Percentiles rank a stretch among this genome's conserved stretches.
Evolutionary conservation across 148 eudicot species (phyloP).

Genomic region (Pouteria glomerata): DNA sequence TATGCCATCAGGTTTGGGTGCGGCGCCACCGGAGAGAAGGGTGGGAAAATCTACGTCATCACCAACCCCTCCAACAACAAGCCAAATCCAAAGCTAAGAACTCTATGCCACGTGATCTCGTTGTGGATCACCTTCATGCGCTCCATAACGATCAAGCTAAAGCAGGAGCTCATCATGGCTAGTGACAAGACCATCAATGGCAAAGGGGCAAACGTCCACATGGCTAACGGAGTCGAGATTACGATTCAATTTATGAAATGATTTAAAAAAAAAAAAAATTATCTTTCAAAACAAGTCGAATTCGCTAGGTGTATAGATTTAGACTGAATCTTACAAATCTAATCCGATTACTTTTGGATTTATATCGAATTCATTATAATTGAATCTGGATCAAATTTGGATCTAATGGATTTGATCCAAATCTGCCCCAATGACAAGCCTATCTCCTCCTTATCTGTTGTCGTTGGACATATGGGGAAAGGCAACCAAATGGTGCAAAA

Average conservation of each 20-base stretch:
- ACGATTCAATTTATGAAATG: slow-evolving; percentile 45
- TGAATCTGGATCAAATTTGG: too few relatives aligned
- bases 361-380: too few relatives aligned
- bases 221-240: slow-evolving; percentile 46
- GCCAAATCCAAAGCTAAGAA: slow-evolving; percentile 47
- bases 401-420: too few relatives aligned
- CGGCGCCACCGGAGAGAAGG: slow-evolving; percentile 60
- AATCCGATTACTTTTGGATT: too few relatives aligned
- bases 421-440: too few relatives aligned
- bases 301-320: too few relatives aligned
- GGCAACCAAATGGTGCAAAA: too few relatives aligned
- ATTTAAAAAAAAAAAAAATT: too few relatives aligned
- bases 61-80: slow-evolving; percentile 45
- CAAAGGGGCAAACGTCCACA: slow-evolving; percentile 49
- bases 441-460: too few relatives aligned
- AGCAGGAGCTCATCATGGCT: slow-evolving; percentile 43
- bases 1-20: slow-evolving; percentile 57
- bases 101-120: slow-evolving; percentile 60
- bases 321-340: too few relatives aligned
- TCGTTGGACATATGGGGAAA: too few relatives aligned
- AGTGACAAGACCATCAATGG: slow-evolving; percentile 66
- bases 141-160: slow-evolving; percentile 42
- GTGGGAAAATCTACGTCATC: slow-evolving; percentile 44
- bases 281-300: too few relatives aligned
- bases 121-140: slow-evolving; percentile 56